Evolutionary conservation across 2,329 filamentous ascomycete species (phyloP), one percentile per base, ranked within the genome.

Genomic region (Diplocarpon rosae): DNA sequence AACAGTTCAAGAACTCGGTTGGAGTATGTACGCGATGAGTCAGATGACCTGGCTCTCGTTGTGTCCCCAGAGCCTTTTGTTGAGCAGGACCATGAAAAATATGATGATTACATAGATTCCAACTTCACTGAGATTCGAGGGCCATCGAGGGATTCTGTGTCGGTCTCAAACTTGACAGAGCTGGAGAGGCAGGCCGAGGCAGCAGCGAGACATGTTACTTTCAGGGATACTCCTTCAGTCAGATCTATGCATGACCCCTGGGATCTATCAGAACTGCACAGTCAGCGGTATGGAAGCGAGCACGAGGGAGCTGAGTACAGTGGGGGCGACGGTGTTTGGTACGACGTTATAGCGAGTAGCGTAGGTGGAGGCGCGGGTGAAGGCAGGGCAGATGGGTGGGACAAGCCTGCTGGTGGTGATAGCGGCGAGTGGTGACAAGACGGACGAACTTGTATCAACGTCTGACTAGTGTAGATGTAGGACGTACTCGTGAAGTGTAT

Each of bases 161-260:
- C 45, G 15, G 15, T 16, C n/a, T 34, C 39, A 11, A 35, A 45
- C 28, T 20, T 43, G 17, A 34, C 39, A 7, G 43, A 43, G 15
- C 6, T 31, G 29, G 47, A 49, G 29, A 46, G 28, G 16, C 27
- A 37, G 32, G 39, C 38, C 4, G 33, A 35, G 33, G 33, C 33
- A 10, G 33, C 7, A 17, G 5, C 33, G 15, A 40, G 41, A 40
- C 46, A 51, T 30, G 49, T 50, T 12, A 46, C 31, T 1, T 50
- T 50, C 28, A 37, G 45, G 31, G 32, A 46, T 14, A 49, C 47
- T 4, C 39, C 47, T 12, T 43, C 39, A 5, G 12, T 43, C 20
- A 33, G 35, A 14, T 47, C 45, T 7, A 24, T 30, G 15, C 14
- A 17, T 13, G 33, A 42, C 4, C 5, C 28, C 5, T 31, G 40